A percentile compares a stretch with the other conserved stretches of the same genome.
Conservation (phyloP, 495 filamentous ascomycete genomes). For the Clohesyomyces aquaticus region DNA sequence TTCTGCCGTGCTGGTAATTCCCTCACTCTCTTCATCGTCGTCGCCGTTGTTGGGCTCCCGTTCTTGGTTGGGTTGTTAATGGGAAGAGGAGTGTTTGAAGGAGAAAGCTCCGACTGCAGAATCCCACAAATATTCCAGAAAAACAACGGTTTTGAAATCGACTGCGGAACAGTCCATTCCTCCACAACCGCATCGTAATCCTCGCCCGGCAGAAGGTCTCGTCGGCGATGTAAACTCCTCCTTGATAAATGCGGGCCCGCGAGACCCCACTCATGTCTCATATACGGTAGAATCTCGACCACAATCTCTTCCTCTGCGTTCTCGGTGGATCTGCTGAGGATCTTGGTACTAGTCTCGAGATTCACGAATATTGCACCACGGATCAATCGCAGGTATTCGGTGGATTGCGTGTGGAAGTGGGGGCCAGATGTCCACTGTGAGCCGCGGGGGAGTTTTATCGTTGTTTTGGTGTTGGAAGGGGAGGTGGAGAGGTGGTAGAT, state of each 20-base stretch:
- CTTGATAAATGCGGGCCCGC: not conserved
- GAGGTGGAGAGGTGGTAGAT: slow-evolving; percentile 43
- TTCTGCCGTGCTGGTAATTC: no score
- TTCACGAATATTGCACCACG: slow-evolving; percentile 37
- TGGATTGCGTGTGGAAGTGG: slow-evolving; percentile 47
- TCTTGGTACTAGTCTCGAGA: slow-evolving; percentile 13
- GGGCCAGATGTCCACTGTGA: slow-evolving; percentile 47
- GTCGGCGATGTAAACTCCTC: not conserved
- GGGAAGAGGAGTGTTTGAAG: not conserved
- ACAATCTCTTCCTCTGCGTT: not conserved
- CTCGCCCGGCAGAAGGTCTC: not conserved
- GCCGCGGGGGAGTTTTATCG: slow-evolving; percentile 40
- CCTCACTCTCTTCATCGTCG: no score
- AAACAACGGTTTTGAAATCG: slow-evolving; percentile 45
- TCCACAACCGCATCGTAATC: slow-evolving; percentile 43
- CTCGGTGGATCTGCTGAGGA: not conserved
- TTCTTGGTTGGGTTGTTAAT: no score
- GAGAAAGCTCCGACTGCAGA: not conserved
- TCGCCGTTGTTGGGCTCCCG: no score
- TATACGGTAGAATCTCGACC: not conserved
- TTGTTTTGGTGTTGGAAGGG: slow-evolving; percentile 27
- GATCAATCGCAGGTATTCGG: slow-evolving; percentile 46
- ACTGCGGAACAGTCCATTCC: slow-evolving; percentile 46
- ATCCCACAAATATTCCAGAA: slow-evolving; percentile 49
- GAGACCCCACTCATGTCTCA: not conserved